Evolutionary conservation across 352 stramenopile species (phyloP), one percentile per base, ranked within the genome.

Genomic region (Elongisporangium anandrum): DNA sequence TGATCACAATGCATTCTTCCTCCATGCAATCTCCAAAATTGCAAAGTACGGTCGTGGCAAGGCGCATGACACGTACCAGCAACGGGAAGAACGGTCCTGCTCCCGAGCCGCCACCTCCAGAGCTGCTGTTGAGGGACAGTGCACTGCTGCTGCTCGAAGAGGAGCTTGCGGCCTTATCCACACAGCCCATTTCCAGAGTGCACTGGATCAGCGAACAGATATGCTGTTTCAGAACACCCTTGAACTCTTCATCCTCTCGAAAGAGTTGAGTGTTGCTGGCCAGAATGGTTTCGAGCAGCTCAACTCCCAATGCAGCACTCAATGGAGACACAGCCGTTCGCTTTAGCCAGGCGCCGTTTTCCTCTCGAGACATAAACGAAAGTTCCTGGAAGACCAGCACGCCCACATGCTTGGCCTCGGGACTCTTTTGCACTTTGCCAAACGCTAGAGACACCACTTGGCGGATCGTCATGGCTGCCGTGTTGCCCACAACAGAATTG

Each of bases 371-470:
- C 71, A 94, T 81, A 50, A 90, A 88, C 59, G 85, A 95, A 24
- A 95, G 65, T 59, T 95, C 87, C 61, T 95, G 85, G 61, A 95
- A 94, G 34, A 95, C 75, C 52, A 95, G 60, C 26, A 95, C 82
- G 5, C 86, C 84, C 2, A 92, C 84, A 24, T 81, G 85, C 56
- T 94, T 95, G 45, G 86, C 82, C 49, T 82, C 76, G 0, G 64
- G 57, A 39, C 75, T 92, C 17, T 73, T 68, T 60, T 88, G 69
- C 21, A 95, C 84, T 59, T 91, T 90, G 10, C 84, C 83, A 48
- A 95, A 96, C 24, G 87, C 83, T 21, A 94, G 77, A 19, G 88
- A 95, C 50, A 96, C 81, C 20, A 96, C 59, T 63, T 96, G 88
- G 1, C 87, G 81, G 63, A 95, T 88, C 60, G 87, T 95, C 85